Percentiles rank a stretch among this genome's conserved stretches.
Evolutionary conservation across 2,329 filamentous ascomycete species (phyloP).

Genomic region (Paecilomyces dactylethromorphus): DNA sequence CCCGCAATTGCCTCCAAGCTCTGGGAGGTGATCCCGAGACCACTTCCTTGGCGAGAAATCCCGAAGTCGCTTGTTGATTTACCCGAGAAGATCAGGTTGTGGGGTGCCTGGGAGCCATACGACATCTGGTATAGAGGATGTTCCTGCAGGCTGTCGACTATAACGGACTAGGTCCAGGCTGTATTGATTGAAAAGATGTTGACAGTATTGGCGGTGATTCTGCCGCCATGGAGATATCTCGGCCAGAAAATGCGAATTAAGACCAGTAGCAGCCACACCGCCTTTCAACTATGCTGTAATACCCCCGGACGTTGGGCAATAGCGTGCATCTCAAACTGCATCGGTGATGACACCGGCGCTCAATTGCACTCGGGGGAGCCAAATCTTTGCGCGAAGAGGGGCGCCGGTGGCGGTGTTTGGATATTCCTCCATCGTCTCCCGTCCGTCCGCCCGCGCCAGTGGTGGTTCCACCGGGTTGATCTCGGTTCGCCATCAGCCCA

Average conservation of each 20-base stretch:
- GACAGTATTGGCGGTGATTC: not conserved
- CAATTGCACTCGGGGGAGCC: not conserved
- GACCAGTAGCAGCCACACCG: not conserved
- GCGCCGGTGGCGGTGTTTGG: not conserved
- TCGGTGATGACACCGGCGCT: not conserved
- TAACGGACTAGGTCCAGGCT: not conserved
- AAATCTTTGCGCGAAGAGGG: not conserved
- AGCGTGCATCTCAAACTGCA: not conserved
- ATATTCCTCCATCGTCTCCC: not conserved
- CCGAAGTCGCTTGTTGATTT: not conserved
- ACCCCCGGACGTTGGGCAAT: not conserved
- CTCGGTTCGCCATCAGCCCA: not conserved
- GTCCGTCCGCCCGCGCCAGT: not conserved
- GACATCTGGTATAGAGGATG: not conserved
- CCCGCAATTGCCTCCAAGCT: conserved; percentile 3
- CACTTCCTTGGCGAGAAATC: not conserved
- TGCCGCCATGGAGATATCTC: not conserved
- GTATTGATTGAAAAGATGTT: not conserved
- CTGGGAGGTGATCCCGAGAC: not conserved
- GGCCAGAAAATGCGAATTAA: not conserved
- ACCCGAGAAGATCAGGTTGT: not conserved
- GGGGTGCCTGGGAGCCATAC: not conserved
- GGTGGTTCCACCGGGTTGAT: not conserved
- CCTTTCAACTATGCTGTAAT: not conserved
- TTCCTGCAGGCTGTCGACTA: not conserved